Evolutionary conservation across 306 rosid species (phyloP), one percentile per base, ranked within the genome.

Genomic region (Sindora glabra): DNA sequence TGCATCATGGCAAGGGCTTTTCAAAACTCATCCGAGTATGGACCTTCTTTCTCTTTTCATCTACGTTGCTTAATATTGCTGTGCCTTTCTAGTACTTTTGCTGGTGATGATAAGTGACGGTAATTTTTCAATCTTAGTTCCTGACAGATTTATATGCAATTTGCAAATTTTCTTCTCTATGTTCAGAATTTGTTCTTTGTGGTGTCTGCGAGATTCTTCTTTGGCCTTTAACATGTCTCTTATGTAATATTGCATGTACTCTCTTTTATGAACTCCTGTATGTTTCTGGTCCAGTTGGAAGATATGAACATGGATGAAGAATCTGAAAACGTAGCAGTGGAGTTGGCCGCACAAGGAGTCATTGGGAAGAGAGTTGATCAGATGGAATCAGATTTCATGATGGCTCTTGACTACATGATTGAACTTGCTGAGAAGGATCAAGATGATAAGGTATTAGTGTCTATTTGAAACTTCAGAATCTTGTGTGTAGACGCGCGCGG

Each of bases 311-410:
- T 80, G 86, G 89, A 91, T 25, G 98, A 88, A 54, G 87, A 85
- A 48, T 91, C 95, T 59, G 98, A 91, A 63, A 94, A 81, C 54
- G 87, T 91, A 53, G 98, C 98, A 5, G 91, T 91, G 69, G 92
- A 91, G 76, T 70, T 91, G 75, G 98, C 96, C 59, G 98, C 98
- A 2, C 98, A 91, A 69, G 98, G 98, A 59, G 92, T 91, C 42
- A 82, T 91, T 48, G 95, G 98, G 51, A 91, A 85, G 80, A 85
- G 98, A 70, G 96, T 91, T 36, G 96, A 91, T 81, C 74, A 87
- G 79, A 91, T 91, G 98, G 96, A 91, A 52, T 74, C 92, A 0
- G 81, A 88, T 70, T 91, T 88, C 66, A 91, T 91, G 83, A 72
- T 88, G 90, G 96, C 94, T 37, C 79, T 91, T 41, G 98, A 88